These are phyloP conservation scores for Kandelia obovata DNA, from an alignment of 345 rosid genomes.

Conservation along the genomic window DNA sequence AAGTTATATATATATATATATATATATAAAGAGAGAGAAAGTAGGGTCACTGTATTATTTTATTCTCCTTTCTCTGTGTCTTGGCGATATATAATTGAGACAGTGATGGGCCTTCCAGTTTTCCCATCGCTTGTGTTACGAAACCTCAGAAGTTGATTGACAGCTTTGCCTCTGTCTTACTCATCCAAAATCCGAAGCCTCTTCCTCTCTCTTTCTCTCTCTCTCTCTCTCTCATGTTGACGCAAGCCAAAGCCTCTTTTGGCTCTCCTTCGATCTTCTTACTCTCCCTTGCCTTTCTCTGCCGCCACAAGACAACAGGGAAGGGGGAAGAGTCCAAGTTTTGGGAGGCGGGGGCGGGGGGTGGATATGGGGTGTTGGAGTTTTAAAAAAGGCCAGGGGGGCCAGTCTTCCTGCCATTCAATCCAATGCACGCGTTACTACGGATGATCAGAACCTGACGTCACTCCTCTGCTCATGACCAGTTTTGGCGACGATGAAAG, in stretches of 20 bases:
- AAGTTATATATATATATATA: too few relatives aligned
- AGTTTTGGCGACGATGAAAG: conserved; percentile 7
- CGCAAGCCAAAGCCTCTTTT: not conserved
- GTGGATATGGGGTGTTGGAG: not conserved
- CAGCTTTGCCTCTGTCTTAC: conserved; percentile 15
- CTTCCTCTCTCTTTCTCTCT: not conserved
- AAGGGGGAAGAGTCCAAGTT: not conserved
- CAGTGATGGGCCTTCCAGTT: conserved; percentile 53
- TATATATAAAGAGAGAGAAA: too few relatives aligned
- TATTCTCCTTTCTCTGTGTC: not conserved
- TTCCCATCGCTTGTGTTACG: conserved; percentile 32
- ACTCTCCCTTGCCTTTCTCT: not conserved
- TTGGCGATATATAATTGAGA: conserved; percentile 29
- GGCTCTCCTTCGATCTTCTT: too few relatives aligned
- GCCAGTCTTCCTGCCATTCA: too few relatives aligned
- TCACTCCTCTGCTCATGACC: conserved; percentile 23
- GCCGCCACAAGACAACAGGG: conserved; percentile 30
- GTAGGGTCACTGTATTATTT: too few relatives aligned
- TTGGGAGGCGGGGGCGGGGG: too few relatives aligned
- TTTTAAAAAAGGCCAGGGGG: not conserved
- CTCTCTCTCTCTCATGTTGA: conserved; percentile 5
- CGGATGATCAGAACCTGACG: conserved; percentile 29
- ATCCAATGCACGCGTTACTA: conserved; percentile 46
- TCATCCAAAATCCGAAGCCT: not conserved
- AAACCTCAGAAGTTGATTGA: conserved; percentile 32